Base-by-base conservation (phyloP, 768 basidiomycete species). In the Suillus paluster region DNA sequence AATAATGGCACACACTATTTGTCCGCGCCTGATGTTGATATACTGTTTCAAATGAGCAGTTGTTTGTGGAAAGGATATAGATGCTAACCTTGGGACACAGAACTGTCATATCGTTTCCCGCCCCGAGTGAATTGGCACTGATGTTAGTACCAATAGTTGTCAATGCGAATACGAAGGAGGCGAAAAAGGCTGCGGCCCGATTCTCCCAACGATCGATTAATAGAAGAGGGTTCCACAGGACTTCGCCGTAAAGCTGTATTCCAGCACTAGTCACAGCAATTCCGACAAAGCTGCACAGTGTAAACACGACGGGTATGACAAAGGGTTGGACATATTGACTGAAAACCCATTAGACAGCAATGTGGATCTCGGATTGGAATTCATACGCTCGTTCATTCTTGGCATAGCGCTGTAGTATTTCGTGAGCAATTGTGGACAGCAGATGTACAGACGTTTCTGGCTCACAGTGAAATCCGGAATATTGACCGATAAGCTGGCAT, bases 51-150 rank as follows among this genome's bases (percentile, higher is more conserved):
- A 42, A 19, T 27, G 15, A 42, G 36, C 42, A 15, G 45, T 14
- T 19, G 12, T 21, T 5, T 5, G 11, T 50, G 14, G 34, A 41
- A 36, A 53, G 14, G 38, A 48, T 8, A 38, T 39, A 36, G 25
- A 17, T 21, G 4, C 15, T 54, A n/a, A 73, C 73, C 67, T 66
- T 80, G 14, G 93, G 94, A 66, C 83, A 84, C 30, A 96, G 73
- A 8, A 85, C 92, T 11, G 87, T 90, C 79, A 95, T 86, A 71
- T 96, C 95, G 71, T 94, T 95, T 5, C 90, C 92, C 4, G 92
- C 90, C 36, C 82, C 77, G 59, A 89, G 79, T 1, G 84, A 83
- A 64, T 96, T 97, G 23, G 93, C 92, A 25, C 91, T 90, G 65
- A 93, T 87, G 64, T 91, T 88, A 21, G 85, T 81, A 38, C 86